Conservation (phyloP, 2,329 filamentous ascomycete genomes). For the Annulohypoxylon truncatum region DNA sequence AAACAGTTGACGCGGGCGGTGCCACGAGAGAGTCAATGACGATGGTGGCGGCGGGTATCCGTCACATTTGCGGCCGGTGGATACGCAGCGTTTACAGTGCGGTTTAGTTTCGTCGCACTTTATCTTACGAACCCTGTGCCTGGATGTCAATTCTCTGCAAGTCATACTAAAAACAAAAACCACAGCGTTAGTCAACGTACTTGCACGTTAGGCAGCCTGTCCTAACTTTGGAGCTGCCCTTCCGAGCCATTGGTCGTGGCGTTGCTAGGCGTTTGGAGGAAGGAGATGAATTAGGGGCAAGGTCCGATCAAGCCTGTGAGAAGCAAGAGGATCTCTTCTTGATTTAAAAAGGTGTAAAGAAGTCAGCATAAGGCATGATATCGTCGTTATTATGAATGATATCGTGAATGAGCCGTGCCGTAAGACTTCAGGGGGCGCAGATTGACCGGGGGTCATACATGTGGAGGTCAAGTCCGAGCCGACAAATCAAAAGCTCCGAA, state of each 20-base stretch:
- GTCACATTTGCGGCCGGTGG: constrained; percentile 50
- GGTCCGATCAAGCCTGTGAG: constrained; percentile 35
- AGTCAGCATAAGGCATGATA: background rate
- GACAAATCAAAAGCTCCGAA: constrained; percentile 29
- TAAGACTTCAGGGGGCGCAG: constrained; percentile 5
- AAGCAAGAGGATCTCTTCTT: background rate
- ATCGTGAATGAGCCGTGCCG: background rate
- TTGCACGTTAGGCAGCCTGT: constrained; percentile 40
- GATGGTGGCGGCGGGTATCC: constrained; percentile 44
- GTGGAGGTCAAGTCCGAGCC: constrained; percentile 41
- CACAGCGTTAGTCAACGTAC: constrained; percentile 13
- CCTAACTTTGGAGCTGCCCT: constrained; percentile 45
- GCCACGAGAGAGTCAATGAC: constrained; percentile 48
- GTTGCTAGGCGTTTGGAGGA: background rate
- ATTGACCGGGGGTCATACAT: constrained; percentile 4
- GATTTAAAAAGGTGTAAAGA: background rate
- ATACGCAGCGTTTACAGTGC: constrained; percentile 43
- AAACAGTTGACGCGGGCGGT: constrained; percentile 51
- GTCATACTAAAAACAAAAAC: background rate
- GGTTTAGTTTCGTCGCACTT: constrained; percentile 49
- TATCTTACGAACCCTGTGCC: constrained; percentile 44
- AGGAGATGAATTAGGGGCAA: constrained; percentile 4
- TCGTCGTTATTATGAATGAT: constrained; percentile 14
- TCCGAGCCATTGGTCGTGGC: constrained; percentile 41
- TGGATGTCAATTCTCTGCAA: background rate